Evolutionary conservation across 192 early-diverging fungal species (phyloP), one percentile per base, ranked within the genome.

Genomic region (Coemansia brasiliensis): DNA sequence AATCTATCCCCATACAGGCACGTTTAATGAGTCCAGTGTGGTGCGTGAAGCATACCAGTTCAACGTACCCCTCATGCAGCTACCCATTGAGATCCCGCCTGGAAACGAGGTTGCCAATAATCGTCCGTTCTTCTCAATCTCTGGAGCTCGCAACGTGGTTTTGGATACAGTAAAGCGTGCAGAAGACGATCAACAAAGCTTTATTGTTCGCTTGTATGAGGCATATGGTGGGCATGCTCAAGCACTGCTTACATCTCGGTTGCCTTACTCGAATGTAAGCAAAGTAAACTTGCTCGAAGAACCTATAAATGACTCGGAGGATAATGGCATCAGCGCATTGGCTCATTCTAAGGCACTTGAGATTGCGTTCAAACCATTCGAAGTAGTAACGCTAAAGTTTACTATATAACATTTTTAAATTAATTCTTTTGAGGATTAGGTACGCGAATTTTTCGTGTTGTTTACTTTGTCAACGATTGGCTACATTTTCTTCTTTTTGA

Each of bases 101-200:
- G 60, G 52, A 0, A 22, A 37, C 12, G 39, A 15, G 4, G n/a
- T 29, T 1, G 37, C 54, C 17, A 45, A 22, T 26, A 40, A 15
- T 12, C 49, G 39, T 37, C 55, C 65, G 20, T 64, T 54, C 39
- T 66, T 78, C 42, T 16, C 44, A 1, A 21, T 78, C 21, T 12
- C 57, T 0, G 69, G 54, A 9, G 69, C 65, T 1, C 63, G 74
- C n/a, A 95, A 92, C 54, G 82, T 97, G 13, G 85, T 99, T 16
- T 66, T 99, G 43, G 95, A 99, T 58, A 91, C 92, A 0, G 78
- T 99, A 59, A 99, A 99, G 74, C 64, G 81, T 9, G 90, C 97
- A 2, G 95, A 99, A 65, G 76, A 66, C 57, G 84, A 90, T 46
- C 52, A 80, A 4, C 69, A 84, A n/a, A 69, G 80, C 29, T 61